These are phyloP conservation scores for Phytophthora crassamura DNA, from an alignment of 352 stramenopile species.

Conservation along the genomic window DNA sequence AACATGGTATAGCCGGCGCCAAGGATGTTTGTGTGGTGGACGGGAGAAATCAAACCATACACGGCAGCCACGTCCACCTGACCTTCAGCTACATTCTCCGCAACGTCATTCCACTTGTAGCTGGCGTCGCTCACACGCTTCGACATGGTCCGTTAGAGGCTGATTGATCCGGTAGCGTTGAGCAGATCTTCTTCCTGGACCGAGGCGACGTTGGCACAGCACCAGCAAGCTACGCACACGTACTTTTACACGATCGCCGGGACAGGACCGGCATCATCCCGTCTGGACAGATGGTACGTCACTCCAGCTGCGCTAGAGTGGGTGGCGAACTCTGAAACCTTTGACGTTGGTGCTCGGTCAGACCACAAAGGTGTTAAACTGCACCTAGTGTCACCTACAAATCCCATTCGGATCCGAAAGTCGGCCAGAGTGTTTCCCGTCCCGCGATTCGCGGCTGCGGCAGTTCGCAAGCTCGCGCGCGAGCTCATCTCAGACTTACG, in stretches of 20 bases:
- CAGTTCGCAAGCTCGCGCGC: too few species aligned
- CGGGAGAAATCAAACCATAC: too few species aligned
- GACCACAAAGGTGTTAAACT: background rate
- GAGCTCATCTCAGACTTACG: too few species aligned
- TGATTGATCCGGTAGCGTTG: background rate
- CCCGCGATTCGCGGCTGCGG: background rate
- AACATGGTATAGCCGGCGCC: too few species aligned
- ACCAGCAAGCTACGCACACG: background rate
- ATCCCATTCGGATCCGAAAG: background rate
- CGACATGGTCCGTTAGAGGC: background rate
- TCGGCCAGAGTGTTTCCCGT: background rate
- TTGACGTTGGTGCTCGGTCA: background rate
- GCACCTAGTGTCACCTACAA: background rate
- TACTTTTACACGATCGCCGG: background rate
- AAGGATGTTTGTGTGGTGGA: too few species aligned
- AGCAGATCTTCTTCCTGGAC: background rate
- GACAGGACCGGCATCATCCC: background rate
- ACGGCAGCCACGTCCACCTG: too few species aligned
- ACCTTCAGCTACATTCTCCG: too few species aligned
- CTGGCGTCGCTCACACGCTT: too few species aligned
- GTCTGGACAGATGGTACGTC: slow-evolving; percentile 3
- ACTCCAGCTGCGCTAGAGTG: background rate
- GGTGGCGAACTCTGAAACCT: background rate
- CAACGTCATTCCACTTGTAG: too few species aligned
- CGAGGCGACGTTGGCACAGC: background rate